These are phyloP conservation scores for Paramecium octaurelia DNA, from an alignment of 73 alveolate species.

Conservation along the genomic window DNA sequence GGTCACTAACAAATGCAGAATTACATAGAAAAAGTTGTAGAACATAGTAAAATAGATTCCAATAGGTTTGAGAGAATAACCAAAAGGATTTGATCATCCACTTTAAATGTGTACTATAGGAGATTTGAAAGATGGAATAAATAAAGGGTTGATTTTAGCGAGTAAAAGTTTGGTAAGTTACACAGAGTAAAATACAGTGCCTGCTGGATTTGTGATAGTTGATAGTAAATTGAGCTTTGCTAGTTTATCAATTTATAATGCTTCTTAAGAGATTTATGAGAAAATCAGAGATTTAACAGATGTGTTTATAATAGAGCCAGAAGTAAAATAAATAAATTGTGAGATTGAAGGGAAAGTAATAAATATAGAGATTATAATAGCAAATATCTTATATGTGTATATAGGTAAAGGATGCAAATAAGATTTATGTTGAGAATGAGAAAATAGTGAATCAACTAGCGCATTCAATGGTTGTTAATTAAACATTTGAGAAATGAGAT, in stretches of 20 bases:
- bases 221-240: background rate
- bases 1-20: background rate
- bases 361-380: background rate
- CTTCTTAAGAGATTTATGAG: constrained; percentile 21
- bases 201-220: constrained; percentile 43
- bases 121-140: background rate
- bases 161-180: background rate
- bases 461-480: constrained; percentile 34
- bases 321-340: background rate
- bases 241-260: background rate
- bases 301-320: constrained; percentile 28
- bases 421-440: constrained; percentile 41
- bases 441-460: background rate
- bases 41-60: constrained; percentile 35
- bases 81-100: constrained; percentile 10
- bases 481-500: constrained; percentile 45
- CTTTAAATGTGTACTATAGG: background rate
- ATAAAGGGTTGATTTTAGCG: background rate
- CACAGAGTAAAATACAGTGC: constrained; percentile 8
- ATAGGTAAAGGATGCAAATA: constrained; percentile 25
- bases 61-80: background rate
- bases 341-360: background rate
- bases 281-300: constrained; percentile 17
- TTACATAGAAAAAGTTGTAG: background rate
- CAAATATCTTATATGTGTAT: background rate